Base-by-base conservation (phyloP, 805 yeast genomes). In the Kuraishia ogatae region DNA sequence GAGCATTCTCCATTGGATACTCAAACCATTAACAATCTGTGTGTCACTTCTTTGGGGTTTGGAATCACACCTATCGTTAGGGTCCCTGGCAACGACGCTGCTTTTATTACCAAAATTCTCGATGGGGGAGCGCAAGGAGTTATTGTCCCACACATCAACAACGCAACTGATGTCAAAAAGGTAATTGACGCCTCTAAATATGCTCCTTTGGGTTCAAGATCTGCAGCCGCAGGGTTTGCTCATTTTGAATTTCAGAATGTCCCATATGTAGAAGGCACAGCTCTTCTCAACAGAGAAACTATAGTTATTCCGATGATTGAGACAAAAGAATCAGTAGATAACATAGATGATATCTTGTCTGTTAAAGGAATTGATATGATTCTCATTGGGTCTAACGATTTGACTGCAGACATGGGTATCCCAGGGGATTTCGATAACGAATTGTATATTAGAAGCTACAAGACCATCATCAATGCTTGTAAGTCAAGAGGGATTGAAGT, bases 91-190 rank as follows among this genome's bases (percentile, higher is more conserved):
- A 24, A 24, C 29, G 50, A 48, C 15, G 50, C 50, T 8, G 50
- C 50, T 17, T 48, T 48, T 17, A 23, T 48, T 17, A 48, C 50
- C 7, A 48, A 48, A 17, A 13, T 48, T 15, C n/a, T 48, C 4
- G 50, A 48, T 13, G 50, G 50, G 3, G 50, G 50, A 23, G 50
- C 50, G 3, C 50, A 48, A 24, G 50, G 28, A 8, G 29, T 48
- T 8, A 24, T 48, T 48, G 29, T 48, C 50, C 50, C 50, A 23
- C 50, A 48, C 50, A 48, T 48, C 29, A 48, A 48, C 26, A 48
- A 23, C 15, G 28, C 29, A 3, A 19, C 15, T 11, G 50, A 48
- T 48, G 50, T 48, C 50, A 23, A 48, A 17, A 23, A 17, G 29
- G 50, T 48, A 5, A 24, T 48, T 17, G 29, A 48, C 13, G 50